These are phyloP conservation scores for Orobanche coerulescens DNA, from an alignment of 257 asterid species.

Conservation along the genomic window DNA sequence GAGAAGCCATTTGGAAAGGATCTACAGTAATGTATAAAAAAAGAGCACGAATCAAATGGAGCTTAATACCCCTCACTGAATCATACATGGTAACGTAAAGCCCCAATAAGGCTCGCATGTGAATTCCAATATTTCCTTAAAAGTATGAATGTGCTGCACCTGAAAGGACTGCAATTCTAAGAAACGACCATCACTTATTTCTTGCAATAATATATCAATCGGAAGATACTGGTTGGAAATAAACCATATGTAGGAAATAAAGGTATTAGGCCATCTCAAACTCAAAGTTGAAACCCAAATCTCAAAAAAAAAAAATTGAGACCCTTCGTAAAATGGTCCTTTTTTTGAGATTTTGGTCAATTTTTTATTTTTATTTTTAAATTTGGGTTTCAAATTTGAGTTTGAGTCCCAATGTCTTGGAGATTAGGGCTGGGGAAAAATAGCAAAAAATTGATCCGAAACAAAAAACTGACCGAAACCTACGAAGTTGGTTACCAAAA, in stretches of 20 bases:
- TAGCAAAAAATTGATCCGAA: no score
- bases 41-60: constrained; percentile 22
- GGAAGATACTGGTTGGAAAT: constrained; percentile 5
- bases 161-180: constrained; percentile 12
- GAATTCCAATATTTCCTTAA: constrained; percentile 3
- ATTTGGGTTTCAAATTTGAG: no score
- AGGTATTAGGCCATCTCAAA: no score
- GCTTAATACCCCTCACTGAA: constrained; percentile 3
- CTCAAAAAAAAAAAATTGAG: no score
- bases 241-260: neutral
- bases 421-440: no score
- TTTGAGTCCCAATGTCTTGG: no score
- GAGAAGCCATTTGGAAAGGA: constrained; percentile 36
- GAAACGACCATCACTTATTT: constrained; percentile 1
- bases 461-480: no score
- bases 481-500: no score
- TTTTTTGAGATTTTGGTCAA: no score
- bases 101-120: constrained; percentile 12
- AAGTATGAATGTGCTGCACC: constrained; percentile 3
- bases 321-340: no score
- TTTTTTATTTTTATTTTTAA: no score
- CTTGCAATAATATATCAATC: constrained; percentile 8
- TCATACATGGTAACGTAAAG: constrained; percentile 6
- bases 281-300: no score
- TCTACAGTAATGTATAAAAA: constrained; percentile 40